Percentiles rank a stretch among this genome's conserved stretches.
Evolutionary conservation across 768 basidiomycete species (phyloP).

Genomic region (Rhizopogon salebrosus): DNA sequence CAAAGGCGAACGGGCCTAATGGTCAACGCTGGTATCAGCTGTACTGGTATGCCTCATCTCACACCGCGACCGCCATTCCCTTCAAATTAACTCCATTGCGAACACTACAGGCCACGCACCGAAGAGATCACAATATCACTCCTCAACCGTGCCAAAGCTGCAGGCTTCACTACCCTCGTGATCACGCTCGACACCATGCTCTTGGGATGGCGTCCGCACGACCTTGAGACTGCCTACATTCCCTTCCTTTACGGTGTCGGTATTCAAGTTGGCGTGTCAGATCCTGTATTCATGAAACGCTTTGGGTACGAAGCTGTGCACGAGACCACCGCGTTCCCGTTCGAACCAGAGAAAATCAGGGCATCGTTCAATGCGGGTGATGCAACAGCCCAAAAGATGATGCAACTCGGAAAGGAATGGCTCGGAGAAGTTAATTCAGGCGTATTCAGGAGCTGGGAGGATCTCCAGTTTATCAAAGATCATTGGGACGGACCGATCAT

Average conservation of each 20-base stretch:
- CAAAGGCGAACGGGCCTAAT: constrained; percentile 54
- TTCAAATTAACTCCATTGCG: background rate
- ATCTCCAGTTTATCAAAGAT: constrained; percentile 59
- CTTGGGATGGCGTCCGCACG: constrained; percentile 75
- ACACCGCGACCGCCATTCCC: background rate
- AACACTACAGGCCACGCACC: constrained; percentile 47
- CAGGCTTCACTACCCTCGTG: constrained; percentile 66
- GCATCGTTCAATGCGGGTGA: constrained; percentile 43
- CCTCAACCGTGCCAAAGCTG: constrained; percentile 59
- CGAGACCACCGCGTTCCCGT: constrained; percentile 49
- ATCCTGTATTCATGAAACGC: constrained; percentile 73
- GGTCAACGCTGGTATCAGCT: constrained; percentile 77
- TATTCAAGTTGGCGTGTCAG: constrained; percentile 60
- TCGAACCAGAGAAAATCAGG: constrained; percentile 41
- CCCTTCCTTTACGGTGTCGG: constrained; percentile 67
- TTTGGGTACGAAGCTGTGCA: constrained; percentile 37
- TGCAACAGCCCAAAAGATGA: constrained; percentile 30
- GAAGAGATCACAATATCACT: constrained; percentile 61
- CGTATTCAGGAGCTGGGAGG: constrained; percentile 62
- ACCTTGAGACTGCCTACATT: constrained; percentile 58
- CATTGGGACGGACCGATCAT: constrained; percentile 77
- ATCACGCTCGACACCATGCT: constrained; percentile 73
- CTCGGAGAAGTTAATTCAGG: constrained; percentile 60
- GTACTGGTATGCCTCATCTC: constrained; percentile 51
- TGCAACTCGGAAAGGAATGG: constrained; percentile 57